phyloP scores from a whole-genome alignment of 108 stramenopile species.

The Cyclotella sp. region DNA sequence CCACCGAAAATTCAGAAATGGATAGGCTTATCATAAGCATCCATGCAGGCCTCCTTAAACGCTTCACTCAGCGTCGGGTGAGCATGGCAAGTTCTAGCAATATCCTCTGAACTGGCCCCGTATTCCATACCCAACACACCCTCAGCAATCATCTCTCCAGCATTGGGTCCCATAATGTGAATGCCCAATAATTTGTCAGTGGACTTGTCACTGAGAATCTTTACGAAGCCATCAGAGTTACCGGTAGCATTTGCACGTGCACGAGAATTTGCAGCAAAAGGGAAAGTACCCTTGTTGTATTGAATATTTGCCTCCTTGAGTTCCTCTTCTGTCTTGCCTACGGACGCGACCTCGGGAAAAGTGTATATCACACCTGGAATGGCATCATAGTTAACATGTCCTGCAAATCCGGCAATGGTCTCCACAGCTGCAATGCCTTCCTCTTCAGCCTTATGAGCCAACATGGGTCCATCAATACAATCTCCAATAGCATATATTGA shows the following conservation, averaged over 20 bases:
- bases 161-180: conserved; percentile 99
- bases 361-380: conserved; percentile 99
- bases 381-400: conserved; percentile 99
- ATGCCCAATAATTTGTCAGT: conserved; percentile 97
- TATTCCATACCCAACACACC: conserved; percentile 99
- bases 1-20: conserved; percentile 80
- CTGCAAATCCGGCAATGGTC: conserved; percentile 96
- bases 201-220: conserved; percentile 95
- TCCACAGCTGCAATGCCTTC: conserved; percentile 98
- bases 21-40: conserved; percentile 98
- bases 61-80: conserved; percentile 99
- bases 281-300: conserved; percentile 96
- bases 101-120: conserved; percentile 98
- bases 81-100: conserved; percentile 99
- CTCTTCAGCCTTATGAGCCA: conserved; percentile 99
- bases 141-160: conserved; percentile 99
- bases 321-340: conserved; percentile 99
- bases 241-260: conserved; percentile 92
- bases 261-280: conserved; percentile 95
- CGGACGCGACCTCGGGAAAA: conserved; percentile 98
- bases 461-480: conserved; percentile 99
- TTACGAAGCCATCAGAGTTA: conserved; percentile 96
- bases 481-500: conserved; percentile 97
- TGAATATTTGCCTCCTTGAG: conserved; percentile 93
- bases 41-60: conserved; percentile 99